Percentiles rank a stretch among this genome's conserved stretches.
Conservation (phyloP, 495 filamentous ascomycete genomes). For the Neurospora discreta region DNA sequence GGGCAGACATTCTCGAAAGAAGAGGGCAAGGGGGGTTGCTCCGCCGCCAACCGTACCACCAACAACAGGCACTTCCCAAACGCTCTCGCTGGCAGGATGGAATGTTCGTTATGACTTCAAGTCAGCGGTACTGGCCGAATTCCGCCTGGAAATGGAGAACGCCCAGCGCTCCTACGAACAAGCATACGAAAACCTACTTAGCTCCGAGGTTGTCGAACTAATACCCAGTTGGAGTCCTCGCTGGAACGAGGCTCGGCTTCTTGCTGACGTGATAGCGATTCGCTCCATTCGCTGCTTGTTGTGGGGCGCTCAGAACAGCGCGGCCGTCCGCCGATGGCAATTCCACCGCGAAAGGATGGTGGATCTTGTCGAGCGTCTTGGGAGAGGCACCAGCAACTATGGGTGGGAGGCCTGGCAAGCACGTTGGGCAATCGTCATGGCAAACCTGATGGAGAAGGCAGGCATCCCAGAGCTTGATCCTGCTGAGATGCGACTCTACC, state of each 20-base stretch:
- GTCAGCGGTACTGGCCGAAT: constrained; percentile 78
- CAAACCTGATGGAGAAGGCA: constrained; percentile 58
- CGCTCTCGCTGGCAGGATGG: constrained; percentile 76
- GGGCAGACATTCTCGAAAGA: constrained; percentile 76
- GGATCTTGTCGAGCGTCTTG: constrained; percentile 68
- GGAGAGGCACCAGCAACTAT: constrained; percentile 71
- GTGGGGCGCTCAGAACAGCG: constrained; percentile 61
- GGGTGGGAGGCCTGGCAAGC: constrained; percentile 85
- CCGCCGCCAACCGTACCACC: constrained; percentile 79
- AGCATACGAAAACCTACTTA: constrained; percentile 71
- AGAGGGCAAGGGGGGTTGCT: constrained; percentile 59
- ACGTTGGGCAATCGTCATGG: constrained; percentile 73
- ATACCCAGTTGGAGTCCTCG: constrained; percentile 78
- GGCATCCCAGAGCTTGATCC: constrained; percentile 36
- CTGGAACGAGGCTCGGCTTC: constrained; percentile 73
- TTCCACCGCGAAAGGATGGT: constrained; percentile 56
- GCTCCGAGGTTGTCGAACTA: constrained; percentile 70
- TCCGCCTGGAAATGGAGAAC: constrained; percentile 78
- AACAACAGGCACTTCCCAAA: constrained; percentile 70
- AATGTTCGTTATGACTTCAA: constrained; percentile 90
- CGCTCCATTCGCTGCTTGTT: constrained; percentile 70
- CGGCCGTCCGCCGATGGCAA: constrained; percentile 66
- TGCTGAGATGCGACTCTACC: constrained; percentile 33
- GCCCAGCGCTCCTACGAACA: constrained; percentile 72
- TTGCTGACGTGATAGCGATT: constrained; percentile 70